phyloP scores from a whole-genome alignment of 75 land plant genomes.

The Chamaecyparis obtusa region DNA sequence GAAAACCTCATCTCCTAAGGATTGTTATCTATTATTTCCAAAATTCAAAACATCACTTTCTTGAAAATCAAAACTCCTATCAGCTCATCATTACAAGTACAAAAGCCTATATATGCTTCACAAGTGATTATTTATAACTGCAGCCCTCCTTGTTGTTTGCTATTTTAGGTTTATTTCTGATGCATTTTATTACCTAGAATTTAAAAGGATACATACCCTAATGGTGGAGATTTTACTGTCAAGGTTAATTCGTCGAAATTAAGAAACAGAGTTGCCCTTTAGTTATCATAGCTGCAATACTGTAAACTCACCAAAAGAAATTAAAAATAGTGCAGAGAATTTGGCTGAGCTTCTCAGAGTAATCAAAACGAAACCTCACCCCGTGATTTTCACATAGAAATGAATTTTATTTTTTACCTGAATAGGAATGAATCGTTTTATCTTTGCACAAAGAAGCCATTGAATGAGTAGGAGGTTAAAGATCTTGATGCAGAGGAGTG shows the following conservation, averaged over 20 bases:
- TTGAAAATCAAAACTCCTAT: too few species aligned
- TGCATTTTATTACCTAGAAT: conserved; percentile 60
- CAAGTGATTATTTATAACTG: background rate
- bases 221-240: conserved; percentile 33
- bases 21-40: too few species aligned
- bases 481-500: conserved; percentile 11
- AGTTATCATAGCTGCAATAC: conserved; percentile 72
- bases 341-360: conserved; percentile 88
- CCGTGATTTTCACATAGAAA: conserved; percentile 35
- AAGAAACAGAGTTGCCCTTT: conserved; percentile 78
- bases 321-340: conserved; percentile 75
- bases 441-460: conserved; percentile 46
- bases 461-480: conserved; percentile 40
- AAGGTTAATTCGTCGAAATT: conserved; percentile 83
- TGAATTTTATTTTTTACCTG: conserved; percentile 17
- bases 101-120: background rate
- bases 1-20: too few species aligned
- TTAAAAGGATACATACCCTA: conserved; percentile 55
- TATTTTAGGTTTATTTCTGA: background rate
- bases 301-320: conserved; percentile 51
- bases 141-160: background rate
- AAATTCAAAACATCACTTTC: too few species aligned
- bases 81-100: too few species aligned
- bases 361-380: conserved; percentile 88
- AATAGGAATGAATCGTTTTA: conserved; percentile 48